Base-by-base conservation (phyloP, 2,329 filamentous ascomycete species). In the Colletotrichum eleusines region DNA sequence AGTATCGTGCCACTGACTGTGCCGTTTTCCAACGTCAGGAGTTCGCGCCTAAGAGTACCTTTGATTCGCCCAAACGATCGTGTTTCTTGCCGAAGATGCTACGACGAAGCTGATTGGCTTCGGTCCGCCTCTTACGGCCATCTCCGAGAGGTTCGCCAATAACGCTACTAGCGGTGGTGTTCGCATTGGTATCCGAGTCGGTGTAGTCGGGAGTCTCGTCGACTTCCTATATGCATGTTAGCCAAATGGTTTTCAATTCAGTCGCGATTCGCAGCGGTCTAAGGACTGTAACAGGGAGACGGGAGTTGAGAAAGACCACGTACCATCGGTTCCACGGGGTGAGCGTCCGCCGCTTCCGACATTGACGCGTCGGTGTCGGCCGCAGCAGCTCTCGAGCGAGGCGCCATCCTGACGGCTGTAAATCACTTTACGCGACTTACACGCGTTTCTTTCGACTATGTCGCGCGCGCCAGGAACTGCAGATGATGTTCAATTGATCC, bases 61-160 rank as follows among this genome's bases (percentile, higher is more conserved):
- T 98, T 60, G 93, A 97, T 79, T 97, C 94, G 78, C 95, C 94
- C 9, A 99, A 83, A 63, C 92, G 89, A 77, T 97, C 94, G 78
- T 98, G 96, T 81, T 99, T 98, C 86, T 94, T 97, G 78, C 94
- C 95, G 76, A 98, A 92, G 73, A 98, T 94, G 80, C 91, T 97
- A 80, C 97, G 93, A 67, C 96, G 92, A 78, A 98, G 87, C 81
- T 97, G 92, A 74, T 94, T 94, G 69, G 92, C 95, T 78, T 98
- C 94, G 67, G 94, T 92, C 76, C 95, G 90, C 78, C 91, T 90
- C 84, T 92, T 97, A 63, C 95, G 91, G 38, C 94, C 94, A 84
- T 98, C 95, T 57, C 84, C 83, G 51, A 86, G 78, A 53, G 84
- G 82, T 75, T 98, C 95, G 64, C 94, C 95, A 66, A 88, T 90